A percentile compares a stretch with the other conserved stretches of the same genome.
These are phyloP conservation scores for Lolium perenne DNA, from an alignment of 176 grass and related monocot genomes.

Conservation along the genomic window DNA sequence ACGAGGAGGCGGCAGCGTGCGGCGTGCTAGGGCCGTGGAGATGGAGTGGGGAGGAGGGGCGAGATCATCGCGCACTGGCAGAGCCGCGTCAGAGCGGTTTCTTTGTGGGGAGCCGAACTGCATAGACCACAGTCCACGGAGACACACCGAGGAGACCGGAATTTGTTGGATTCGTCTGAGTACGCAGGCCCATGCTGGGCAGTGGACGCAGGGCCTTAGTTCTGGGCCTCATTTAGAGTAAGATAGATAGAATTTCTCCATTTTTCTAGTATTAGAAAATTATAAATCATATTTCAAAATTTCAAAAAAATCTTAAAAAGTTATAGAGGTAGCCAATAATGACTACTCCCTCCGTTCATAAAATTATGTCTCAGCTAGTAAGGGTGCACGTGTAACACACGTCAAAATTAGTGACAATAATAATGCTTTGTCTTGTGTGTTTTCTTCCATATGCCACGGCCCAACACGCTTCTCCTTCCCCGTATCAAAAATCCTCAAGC, in stretches of 20 bases:
- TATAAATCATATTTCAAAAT: too few species aligned
- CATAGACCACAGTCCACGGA: constrained; percentile 14
- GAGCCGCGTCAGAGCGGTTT: constrained; percentile 7
- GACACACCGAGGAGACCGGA: not conserved
- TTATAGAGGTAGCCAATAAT: too few species aligned
- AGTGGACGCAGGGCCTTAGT: not conserved
- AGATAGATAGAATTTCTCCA: not conserved
- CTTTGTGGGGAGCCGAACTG: not conserved
- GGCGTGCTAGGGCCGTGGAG: constrained; percentile 2
- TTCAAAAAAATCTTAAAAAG: too few species aligned
- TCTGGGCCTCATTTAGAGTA: not conserved
- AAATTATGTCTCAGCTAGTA: too few species aligned
- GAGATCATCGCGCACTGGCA: not conserved
- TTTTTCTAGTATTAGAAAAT: too few species aligned
- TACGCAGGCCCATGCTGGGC: not conserved
- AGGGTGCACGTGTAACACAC: too few species aligned
- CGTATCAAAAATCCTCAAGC: too few species aligned
- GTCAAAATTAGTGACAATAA: too few species aligned
- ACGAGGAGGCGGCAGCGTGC: not conserved
- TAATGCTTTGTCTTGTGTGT: too few species aligned
- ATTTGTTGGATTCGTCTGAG: not conserved
- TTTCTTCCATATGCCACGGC: too few species aligned
- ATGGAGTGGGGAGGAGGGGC: not conserved
- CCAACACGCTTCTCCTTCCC: too few species aligned
- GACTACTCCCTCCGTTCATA: too few species aligned